These are phyloP conservation scores for Penicillium angulare DNA, from an alignment of 495 filamentous ascomycete genomes.

Conservation along the genomic window DNA sequence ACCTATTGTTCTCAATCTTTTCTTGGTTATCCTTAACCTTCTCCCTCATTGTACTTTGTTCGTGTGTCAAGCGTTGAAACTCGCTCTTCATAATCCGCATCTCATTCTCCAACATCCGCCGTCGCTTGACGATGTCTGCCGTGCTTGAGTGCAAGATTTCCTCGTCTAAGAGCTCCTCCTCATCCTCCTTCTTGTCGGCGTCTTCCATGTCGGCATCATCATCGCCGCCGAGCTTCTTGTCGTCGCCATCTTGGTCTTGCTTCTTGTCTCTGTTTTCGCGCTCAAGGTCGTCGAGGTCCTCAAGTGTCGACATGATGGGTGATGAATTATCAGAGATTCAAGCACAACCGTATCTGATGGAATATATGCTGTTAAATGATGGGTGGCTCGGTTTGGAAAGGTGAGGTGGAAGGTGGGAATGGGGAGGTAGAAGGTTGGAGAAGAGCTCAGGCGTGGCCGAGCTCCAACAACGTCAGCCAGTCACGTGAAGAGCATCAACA, in stretches of 20 bases:
- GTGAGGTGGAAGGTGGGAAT: slow-evolving; percentile 11
- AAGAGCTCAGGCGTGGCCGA: slow-evolving; percentile 32
- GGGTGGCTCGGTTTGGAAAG: slow-evolving; percentile 5
- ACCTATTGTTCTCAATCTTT: slow-evolving; percentile 99
- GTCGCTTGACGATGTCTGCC: slow-evolving; percentile 83
- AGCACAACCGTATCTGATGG: slow-evolving; percentile 5
- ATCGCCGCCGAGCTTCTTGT: slow-evolving; percentile 58
- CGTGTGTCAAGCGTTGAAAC: slow-evolving; percentile 87
- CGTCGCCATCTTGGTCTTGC: slow-evolving; percentile 55
- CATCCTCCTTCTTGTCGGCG: slow-evolving; percentile 66
- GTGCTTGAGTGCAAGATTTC: slow-evolving; percentile 90
- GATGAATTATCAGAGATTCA: slow-evolving; percentile 9
- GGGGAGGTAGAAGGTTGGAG: slow-evolving; percentile 25
- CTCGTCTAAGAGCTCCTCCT: slow-evolving; percentile 80
- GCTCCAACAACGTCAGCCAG: slow-evolving; percentile 47
- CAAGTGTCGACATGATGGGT: slow-evolving; percentile 73
- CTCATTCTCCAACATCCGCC: slow-evolving; percentile 92
- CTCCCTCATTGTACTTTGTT: slow-evolving; percentile 91
- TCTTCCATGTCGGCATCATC: slow-evolving; percentile 88
- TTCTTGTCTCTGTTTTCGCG: slow-evolving; percentile 77
- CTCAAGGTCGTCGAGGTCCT: slow-evolving; percentile 79
- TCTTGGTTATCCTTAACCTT: slow-evolving; percentile 99
- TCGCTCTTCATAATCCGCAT: slow-evolving; percentile 98
- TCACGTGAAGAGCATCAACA: slow-evolving; percentile 41
- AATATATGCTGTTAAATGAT: not conserved